Base-by-base conservation (phyloP, 805 yeast species). In the Kuraishia cidri region DNA sequence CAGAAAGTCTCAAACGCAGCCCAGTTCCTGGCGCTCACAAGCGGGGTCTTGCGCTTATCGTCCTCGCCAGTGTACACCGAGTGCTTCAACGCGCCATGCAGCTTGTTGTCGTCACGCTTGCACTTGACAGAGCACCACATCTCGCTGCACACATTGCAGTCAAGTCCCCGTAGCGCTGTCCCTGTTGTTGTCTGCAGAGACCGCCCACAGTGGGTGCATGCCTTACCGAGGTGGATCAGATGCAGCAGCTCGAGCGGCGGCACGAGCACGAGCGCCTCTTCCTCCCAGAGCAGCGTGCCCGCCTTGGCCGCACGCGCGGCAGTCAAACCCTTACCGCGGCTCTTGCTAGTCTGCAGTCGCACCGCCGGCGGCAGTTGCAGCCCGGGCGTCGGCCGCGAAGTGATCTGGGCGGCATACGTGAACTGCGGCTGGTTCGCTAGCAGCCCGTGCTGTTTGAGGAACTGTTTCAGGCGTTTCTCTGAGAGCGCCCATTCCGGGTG, bases 141-240 rank as follows among this genome's bases (percentile, higher is more conserved):
- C 32, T 75, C 80, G 6, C 65, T 52, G 43, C 90, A 81, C 11
- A 65, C 64, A 32, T 65, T 60, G 56, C 94, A 84, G 41, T 76
- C 80, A 30, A 78, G 57, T n/a, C 80, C 77, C 26, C 52, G 56
- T 31, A 66, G 49, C 3, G 56, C 42, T 4, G 46, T 39, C 3
- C 60, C 54, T 36, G 52, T 43, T 13, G 50, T 46, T 2, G 48
- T 40, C 24, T 52, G 57, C 24, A 77, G 54, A 2, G 76, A 56
- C 29, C 67, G 65, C 1, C 87, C 85, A 60, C 95, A 84, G 46
- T 69, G 66, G 2, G 84, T 62, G 51, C 95, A 84, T 3, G 84
- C 82, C 43, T 71, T 72, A 0, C 87, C 83, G 14, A 53, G 48
- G 29, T 68, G 61, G 43, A 81, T 71, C 37, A 81, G 55, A 24